phyloP scores from a whole-genome alignment of 331 rosid species.

The Quercus tomentella region DNA sequence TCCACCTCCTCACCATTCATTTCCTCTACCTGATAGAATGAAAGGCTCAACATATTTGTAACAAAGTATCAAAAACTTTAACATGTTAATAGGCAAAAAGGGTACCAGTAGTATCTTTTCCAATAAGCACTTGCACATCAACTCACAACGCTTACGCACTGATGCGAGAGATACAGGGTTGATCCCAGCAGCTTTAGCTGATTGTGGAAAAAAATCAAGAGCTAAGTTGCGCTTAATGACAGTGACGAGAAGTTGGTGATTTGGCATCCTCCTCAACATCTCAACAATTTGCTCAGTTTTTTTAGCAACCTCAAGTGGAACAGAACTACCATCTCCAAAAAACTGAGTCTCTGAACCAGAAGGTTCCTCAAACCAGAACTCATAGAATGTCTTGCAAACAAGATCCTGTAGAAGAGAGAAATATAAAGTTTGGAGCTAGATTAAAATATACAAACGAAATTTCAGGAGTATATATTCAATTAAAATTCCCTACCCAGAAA shows the following conservation, averaged over 20 bases:
- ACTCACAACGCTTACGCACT: conserved; percentile 92
- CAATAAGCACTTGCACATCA: conserved; percentile 96
- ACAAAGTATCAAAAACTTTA: conserved; percentile 5
- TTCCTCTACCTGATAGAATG: conserved; percentile 78
- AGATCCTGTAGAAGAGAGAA: conserved; percentile 63
- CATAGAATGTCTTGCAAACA: conserved; percentile 96
- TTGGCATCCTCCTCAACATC: conserved; percentile 81
- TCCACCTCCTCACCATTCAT: conserved; percentile 65
- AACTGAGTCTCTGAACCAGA: conserved; percentile 58
- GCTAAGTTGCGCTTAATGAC: conserved; percentile 85
- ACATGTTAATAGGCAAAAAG: conserved; percentile 10
- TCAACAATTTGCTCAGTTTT: conserved; percentile 96
- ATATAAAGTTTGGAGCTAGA: neutral
- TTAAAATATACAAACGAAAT: neutral
- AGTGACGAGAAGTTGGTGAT: conserved; percentile 78
- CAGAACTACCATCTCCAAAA: conserved; percentile 85
- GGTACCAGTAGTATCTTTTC: conserved; percentile 91
- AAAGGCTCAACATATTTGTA: conserved; percentile 3
- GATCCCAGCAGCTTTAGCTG: conserved; percentile 83
- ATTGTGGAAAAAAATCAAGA: conserved; percentile 95
- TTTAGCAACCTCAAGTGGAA: conserved; percentile 82
- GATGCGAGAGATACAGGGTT: conserved; percentile 70
- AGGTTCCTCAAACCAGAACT: conserved; percentile 99
- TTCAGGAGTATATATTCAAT: neutral
- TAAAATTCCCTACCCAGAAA: neutral